These are phyloP conservation scores for Penicillium sp. DNA, from an alignment of 2,329 filamentous ascomycete species.

Conservation along the genomic window DNA sequence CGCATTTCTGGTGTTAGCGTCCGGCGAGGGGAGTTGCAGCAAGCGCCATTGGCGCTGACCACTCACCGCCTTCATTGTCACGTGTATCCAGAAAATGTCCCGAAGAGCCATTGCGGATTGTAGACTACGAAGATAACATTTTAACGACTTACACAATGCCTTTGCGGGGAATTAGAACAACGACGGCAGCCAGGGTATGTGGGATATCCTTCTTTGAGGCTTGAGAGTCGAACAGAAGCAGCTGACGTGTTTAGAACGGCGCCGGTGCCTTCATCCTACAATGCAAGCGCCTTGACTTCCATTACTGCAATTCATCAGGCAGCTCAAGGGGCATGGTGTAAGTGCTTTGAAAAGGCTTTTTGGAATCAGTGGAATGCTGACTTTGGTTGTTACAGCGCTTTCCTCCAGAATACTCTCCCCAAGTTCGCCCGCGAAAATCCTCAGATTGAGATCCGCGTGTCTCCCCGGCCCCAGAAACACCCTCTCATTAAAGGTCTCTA, in stretches of 20 bases:
- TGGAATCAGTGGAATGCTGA: not conserved
- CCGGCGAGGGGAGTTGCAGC: constrained; percentile 12
- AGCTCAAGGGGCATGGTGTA: constrained; percentile 95
- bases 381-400: constrained; percentile 54
- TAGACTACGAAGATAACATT: constrained; percentile 3
- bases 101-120: constrained; percentile 14
- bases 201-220: not conserved
- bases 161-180: constrained; percentile 49
- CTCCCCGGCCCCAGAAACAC: constrained; percentile 83
- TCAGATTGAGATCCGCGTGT: constrained; percentile 85
- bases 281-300: constrained; percentile 92
- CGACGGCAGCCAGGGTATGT: constrained; percentile 56
- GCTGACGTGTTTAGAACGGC: constrained; percentile 66
- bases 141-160: constrained; percentile 38
- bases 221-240: constrained; percentile 4
- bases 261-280: constrained; percentile 94
- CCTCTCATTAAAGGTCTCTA: constrained; percentile 86
- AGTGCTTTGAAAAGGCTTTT: constrained; percentile 25
- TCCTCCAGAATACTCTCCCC: constrained; percentile 72
- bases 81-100: constrained; percentile 28
- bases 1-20: constrained; percentile 17
- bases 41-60: constrained; percentile 4
- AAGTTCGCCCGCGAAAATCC: constrained; percentile 78
- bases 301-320: constrained; percentile 95
- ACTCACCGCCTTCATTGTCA: constrained; percentile 1